Evolutionary conservation across 148 eudicot genomes (phyloP), one percentile per base, ranked within the genome.

Genomic region (Rhododendron henanense): DNA sequence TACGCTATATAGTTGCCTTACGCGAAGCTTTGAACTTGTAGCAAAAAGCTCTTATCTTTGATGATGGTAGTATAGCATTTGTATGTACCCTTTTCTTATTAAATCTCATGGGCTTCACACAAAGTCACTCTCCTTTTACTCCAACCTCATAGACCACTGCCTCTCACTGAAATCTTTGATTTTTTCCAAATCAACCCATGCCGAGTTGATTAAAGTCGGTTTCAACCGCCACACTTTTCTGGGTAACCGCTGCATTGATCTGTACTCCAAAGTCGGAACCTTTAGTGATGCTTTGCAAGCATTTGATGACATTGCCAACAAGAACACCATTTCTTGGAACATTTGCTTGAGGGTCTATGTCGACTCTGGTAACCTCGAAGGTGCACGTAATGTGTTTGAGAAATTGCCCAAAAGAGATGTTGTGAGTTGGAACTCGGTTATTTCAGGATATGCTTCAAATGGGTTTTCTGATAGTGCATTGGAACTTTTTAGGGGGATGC

Each of bases 341-440:
- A 87, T 96, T 21, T 90, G 88, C 84, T 87, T 96, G 90, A 90
- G 90, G 85, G 92, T 94, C 11, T 84, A 86, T 1, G 82, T 91
- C 0, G 81, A 86, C 71, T 74, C 73, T 84, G 85, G 89, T 59
- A 91, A 91, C 61, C 5, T 90, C n/a, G 88, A 81, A 47, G 48
- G 87, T 59, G 98, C 96, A 4, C 88, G 88, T 51, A 47, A 84
- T 4, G 35, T 96, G 91, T 94, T 96, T 67, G 92, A 93, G 67
- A 85, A 88, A 90, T 92, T 96, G 93, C 93, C 95, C 45, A 88
- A 91, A 48, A 86, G 90, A 79, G 98, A 96, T 93, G 92, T 89
- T 85, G 98, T 96, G 25, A 90, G 93, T 88, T 96, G 96, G 98
- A 96, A 96, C 87, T 87, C 98, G 11, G 87, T 96, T 80, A 90